Evolutionary conservation across 495 filamentous ascomycete genomes (phyloP), one percentile per base, ranked within the genome.

Genomic region (Staphylotrichum tortipilum): DNA sequence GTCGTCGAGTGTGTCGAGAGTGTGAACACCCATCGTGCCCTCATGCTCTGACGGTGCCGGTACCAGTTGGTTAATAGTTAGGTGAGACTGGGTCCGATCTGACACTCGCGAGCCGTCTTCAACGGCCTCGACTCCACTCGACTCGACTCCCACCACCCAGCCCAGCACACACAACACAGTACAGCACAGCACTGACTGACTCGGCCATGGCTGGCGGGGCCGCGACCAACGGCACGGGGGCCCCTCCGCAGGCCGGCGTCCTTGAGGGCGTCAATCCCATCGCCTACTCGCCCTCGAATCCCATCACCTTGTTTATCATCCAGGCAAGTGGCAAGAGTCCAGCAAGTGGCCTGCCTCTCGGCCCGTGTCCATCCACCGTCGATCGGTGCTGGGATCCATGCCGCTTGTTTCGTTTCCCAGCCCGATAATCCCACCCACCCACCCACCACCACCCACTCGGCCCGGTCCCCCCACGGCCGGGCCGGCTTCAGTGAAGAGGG

Each of bases 221-320:
- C 8, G 31, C 54, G 24, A 19, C 39, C 50, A 50, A 39, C 42
- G 42, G 41, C 43, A 46, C 56, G 11, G 50, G 42, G 22, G 55
- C 50, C 8, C 58, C 61, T 28, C 58, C 58, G 18, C 63, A 66
- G 48, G 57, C 61, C 44, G 63, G 63, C 34, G 46, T 66, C 24
- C 44, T 66, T 1, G 63, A 67, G 54, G 86, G 86, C 21, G 67
- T 73, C 22, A 87, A 91, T 56, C 89, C 89, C 5, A 68, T 78
- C 9, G 47, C 68, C 4, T 94, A 88, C 68, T 80, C 84, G 48
- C 54, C 85, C 10, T 82, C 76, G 49, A 88, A 95, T 54, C 92
- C 92, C n/a, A 86, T 98, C 55, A 81, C 85, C 33, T 63, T 95
- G 26, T 97, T 98, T 65, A 95, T 96, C 57, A 89, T 97, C 43